phyloP scores from a whole-genome alignment of 164 flowering plant genomes.

The Protea cynaroides region DNA sequence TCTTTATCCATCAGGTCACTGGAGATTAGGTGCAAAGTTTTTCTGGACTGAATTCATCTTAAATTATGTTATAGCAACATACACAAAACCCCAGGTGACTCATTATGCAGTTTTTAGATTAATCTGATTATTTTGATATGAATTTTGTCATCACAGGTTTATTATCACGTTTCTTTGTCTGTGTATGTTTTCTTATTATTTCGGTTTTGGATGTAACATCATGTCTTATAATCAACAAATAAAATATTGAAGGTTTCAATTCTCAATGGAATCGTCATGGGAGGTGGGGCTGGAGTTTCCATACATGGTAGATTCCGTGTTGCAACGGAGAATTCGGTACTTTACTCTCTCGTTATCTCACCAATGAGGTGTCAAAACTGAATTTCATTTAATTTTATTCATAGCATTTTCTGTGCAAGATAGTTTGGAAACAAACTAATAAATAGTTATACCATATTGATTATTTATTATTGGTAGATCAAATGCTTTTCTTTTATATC shows the following conservation, averaged over 20 bases:
- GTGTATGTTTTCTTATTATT: neutral
- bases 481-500: too few relatives aligned
- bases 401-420: neutral
- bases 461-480: too few relatives aligned
- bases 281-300: conserved; percentile 92
- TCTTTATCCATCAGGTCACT: conserved; percentile 25
- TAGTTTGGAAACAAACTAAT: too few relatives aligned
- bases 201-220: neutral
- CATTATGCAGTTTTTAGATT: neutral
- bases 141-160: neutral
- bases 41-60: conserved; percentile 22
- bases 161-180: too few relatives aligned
- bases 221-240: conserved; percentile 7
- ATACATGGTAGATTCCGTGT: conserved; percentile 89
- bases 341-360: conserved; percentile 6
- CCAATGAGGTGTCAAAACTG: neutral
- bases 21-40: conserved; percentile 26
- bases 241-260: conserved; percentile 68
- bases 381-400: conserved; percentile 1
- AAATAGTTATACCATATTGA: too few relatives aligned
- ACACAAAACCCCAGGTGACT: conserved; percentile 30
- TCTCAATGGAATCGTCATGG: conserved; percentile 93
- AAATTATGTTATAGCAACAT: conserved; percentile 42
- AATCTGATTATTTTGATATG: neutral
- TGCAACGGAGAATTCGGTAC: conserved; percentile 90